Conservation (phyloP, 805 yeast genomes). For the Teunomyces funiuensis region DNA sequence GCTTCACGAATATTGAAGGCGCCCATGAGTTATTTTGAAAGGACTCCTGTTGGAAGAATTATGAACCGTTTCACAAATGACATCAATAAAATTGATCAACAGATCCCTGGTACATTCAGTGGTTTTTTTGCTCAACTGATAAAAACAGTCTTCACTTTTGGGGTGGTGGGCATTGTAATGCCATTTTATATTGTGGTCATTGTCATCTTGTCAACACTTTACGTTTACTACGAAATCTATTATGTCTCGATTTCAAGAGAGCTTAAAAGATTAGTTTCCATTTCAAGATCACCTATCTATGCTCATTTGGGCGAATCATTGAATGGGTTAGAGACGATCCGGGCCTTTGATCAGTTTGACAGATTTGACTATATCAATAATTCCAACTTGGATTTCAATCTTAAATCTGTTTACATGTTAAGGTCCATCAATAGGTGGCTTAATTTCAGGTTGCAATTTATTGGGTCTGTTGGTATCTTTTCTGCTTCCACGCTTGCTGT, state of each 20-base stretch:
- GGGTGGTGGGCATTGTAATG: slow-evolving; percentile 24
- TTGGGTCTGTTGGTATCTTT: slow-evolving; percentile 22
- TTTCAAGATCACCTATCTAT: slow-evolving; percentile 26
- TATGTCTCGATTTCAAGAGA: slow-evolving; percentile 28
- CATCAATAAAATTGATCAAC: slow-evolving; percentile 22
- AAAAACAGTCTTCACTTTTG: slow-evolving; percentile 20
- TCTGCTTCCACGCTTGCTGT: slow-evolving; percentile 42
- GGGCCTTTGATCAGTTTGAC: slow-evolving; percentile 24
- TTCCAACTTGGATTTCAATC: slow-evolving; percentile 20
- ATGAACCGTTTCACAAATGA: slow-evolving; percentile 31
- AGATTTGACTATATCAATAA: slow-evolving; percentile 24
- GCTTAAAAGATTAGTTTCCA: slow-evolving; percentile 25
- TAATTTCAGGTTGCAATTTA: slow-evolving; percentile 23
- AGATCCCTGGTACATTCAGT: slow-evolving; percentile 20
- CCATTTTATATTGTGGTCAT: slow-evolving; percentile 25
- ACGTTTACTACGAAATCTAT: slow-evolving; percentile 23
- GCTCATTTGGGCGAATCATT: slow-evolving; percentile 30
- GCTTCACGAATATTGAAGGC: slow-evolving; percentile 24
- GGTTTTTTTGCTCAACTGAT: slow-evolving; percentile 16
- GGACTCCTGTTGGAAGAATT: slow-evolving; percentile 30
- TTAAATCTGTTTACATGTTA: slow-evolving; percentile 19
- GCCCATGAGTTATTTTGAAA: slow-evolving; percentile 32
- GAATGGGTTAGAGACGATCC: slow-evolving; percentile 27
- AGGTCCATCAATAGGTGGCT: slow-evolving; percentile 27
- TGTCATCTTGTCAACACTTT: slow-evolving; percentile 17